Conservation (phyloP, 1,284 basidiomycete genomes). For the Earliella scabrosa region DNA sequence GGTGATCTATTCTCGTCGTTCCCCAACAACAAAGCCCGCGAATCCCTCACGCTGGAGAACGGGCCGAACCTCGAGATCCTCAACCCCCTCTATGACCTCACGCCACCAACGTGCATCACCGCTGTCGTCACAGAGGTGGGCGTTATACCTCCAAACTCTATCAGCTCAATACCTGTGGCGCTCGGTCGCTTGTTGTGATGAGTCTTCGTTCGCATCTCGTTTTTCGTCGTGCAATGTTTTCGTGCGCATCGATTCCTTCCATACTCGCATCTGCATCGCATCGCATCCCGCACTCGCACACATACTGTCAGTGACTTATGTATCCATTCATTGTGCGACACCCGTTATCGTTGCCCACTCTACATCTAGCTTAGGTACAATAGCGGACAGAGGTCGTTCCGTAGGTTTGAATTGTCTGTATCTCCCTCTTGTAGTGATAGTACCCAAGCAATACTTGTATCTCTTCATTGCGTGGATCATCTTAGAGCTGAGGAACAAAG, state of each 20-base stretch:
- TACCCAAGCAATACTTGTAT: constrained; percentile 1
- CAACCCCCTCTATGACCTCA: constrained; percentile 90
- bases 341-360: constrained; percentile 1
- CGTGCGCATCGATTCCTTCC: constrained; percentile 12
- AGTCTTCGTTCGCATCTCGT: neutral
- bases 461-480: neutral
- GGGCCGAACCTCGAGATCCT: constrained; percentile 69
- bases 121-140: constrained; percentile 97
- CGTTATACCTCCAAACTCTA: constrained; percentile 86
- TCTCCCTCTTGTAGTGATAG: constrained; percentile 20
- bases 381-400: constrained; percentile 15
- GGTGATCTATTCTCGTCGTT: constrained; percentile 42
- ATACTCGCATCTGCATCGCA: constrained; percentile 14
- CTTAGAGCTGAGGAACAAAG: neutral
- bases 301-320: constrained; percentile 12
- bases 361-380: constrained; percentile 19
- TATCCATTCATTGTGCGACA: neutral
- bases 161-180: constrained; percentile 79
- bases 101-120: constrained; percentile 87
- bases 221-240: constrained; percentile 19
- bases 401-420: constrained; percentile 18
- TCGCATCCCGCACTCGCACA: constrained; percentile 15
- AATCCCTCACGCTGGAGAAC: constrained; percentile 40
- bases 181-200: constrained; percentile 58
- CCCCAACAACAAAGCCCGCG: constrained; percentile 41